Base-by-base conservation (phyloP, 164 flowering plant genomes). In the Aristolochia californica region DNA sequence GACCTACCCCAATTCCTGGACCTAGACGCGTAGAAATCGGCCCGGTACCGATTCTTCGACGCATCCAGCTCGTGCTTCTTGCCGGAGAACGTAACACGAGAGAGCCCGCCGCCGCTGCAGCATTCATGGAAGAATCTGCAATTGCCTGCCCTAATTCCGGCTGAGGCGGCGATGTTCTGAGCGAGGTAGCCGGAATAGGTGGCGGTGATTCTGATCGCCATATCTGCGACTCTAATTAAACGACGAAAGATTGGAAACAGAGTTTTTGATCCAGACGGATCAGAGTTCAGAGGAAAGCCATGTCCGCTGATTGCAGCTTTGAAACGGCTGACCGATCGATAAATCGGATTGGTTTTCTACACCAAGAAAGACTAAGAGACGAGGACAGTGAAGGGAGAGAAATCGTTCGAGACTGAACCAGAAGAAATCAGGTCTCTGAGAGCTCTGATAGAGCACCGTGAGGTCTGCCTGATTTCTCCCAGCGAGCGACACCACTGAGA, bases 191-290 rank as follows among this genome's bases (percentile, higher is more conserved):
- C 78, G 59, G 97, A 80, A 68, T 63, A 83, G 63, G 67, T 48
- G 48, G 78, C 60, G 48, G 97, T 84, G 55, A 70, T 64, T 21
- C 85, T 65, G 66, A 89, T 71, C 67, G 91, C 95, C 91, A 85
- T 83, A 56, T 8, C 34, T 14, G 56, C 64, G 13, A 73, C 15
- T 51, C 66, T 45, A 44, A 75, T 15, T 11, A 80, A 40, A 17
- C 15, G 2, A 63, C 64, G 22, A 30, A 74, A 57, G 80, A 74
- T 57, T 17, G 40, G 67, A 51, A 43, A 68, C 70, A 78, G 68
- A 43, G 63, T 67, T 7, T 18, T 60, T 45, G 21, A 25, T 40
- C 53, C 25, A 11, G 30, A 45, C 25, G 21, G 48, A 24, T 18
- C 38, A 24, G 62, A 7, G 53, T 43, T 50, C 49, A 28, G 22